Evolutionary conservation across 306 rosid genomes (phyloP), one percentile per base, ranked within the genome.

Genomic region (Quercus gilva): DNA sequence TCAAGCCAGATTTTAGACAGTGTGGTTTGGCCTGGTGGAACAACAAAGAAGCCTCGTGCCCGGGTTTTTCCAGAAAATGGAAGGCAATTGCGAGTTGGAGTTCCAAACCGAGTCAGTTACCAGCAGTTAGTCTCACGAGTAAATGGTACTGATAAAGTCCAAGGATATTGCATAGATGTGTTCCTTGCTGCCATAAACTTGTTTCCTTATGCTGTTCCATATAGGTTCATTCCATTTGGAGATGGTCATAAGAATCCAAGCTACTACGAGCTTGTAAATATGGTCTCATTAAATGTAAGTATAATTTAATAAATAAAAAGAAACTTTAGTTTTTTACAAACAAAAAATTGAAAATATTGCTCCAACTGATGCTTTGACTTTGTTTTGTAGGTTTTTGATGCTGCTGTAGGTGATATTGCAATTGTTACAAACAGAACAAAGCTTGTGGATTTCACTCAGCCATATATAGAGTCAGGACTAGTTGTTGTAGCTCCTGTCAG

Each of bases 91-190:
- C 74, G 75, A 67, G 84, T 88, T 31, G 91, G 89, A 9, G 83
- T 88, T 21, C 91, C 91, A 1, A 55, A 80, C 37, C 65, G 89
- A 73, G 89, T 84, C 71, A 78, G 91, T 81, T 88, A 76, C 73
- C 84, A 60, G 65, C 82, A 61, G 17, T 65, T 88, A 67, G 89
- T 86, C 26, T 67, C 51, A 14, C 79, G 26, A 19, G 78, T 78
- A 19, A 67, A 82, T 78, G 85, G 82, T 20, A 84, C 84, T 12
- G 75, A 9, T 56, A 11, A 55, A 10, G 75, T 84, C 52, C 74
- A 84, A 76, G 91, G 91, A 74, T 86, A 79, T 70, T 81, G 91
- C 83, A 88, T 88, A 64, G 91, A 88, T 56, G 85, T 88, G 31
- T 88, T 88, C 76, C 55, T 15, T 19, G 89, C 91, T 25, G 91